These are phyloP conservation scores for Colletotrichum sidae DNA, from an alignment of 2,329 filamentous ascomycete species.

Conservation along the genomic window DNA sequence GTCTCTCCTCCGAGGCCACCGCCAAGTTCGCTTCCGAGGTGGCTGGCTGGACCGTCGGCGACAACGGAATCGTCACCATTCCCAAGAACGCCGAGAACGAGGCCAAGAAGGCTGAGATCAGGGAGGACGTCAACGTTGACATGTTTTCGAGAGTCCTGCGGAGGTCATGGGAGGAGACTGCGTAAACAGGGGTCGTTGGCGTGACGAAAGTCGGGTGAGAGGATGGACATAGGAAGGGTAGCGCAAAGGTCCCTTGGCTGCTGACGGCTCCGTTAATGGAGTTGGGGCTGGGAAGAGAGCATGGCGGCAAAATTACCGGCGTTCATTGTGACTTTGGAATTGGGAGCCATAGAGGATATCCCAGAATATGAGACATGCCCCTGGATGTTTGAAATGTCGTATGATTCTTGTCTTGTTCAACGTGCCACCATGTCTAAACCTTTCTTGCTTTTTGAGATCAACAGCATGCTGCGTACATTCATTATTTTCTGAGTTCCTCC, in stretches of 20 bases:
- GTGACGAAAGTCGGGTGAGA: slow-evolving; percentile 7
- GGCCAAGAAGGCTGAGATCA: slow-evolving; percentile 93
- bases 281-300: slow-evolving; percentile 36
- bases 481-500: slow-evolving; percentile 76
- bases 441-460: not conserved
- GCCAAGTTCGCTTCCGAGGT: slow-evolving; percentile 86
- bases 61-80: slow-evolving; percentile 75
- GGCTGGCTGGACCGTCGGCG: slow-evolving; percentile 86
- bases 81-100: slow-evolving; percentile 97
- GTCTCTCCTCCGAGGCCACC: slow-evolving; percentile 74
- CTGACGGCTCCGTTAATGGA: slow-evolving; percentile 35
- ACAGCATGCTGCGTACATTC: slow-evolving; percentile 36
- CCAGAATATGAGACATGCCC: slow-evolving; percentile 39
- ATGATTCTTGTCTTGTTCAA: slow-evolving; percentile 17
- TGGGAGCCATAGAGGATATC: slow-evolving; percentile 38
- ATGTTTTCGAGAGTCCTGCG: slow-evolving; percentile 85
- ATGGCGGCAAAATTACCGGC: slow-evolving; percentile 40
- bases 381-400: slow-evolving; percentile 30
- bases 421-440: not conserved
- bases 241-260: slow-evolving; percentile 25
- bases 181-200: slow-evolving; percentile 51
- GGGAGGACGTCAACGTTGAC: slow-evolving; percentile 93
- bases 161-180: slow-evolving; percentile 87
- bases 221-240: slow-evolving; percentile 16
- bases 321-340: slow-evolving; percentile 39